These are phyloP conservation scores for Vickermania spadyakhi DNA, from an alignment of 208 protist genomes.

Conservation along the genomic window DNA sequence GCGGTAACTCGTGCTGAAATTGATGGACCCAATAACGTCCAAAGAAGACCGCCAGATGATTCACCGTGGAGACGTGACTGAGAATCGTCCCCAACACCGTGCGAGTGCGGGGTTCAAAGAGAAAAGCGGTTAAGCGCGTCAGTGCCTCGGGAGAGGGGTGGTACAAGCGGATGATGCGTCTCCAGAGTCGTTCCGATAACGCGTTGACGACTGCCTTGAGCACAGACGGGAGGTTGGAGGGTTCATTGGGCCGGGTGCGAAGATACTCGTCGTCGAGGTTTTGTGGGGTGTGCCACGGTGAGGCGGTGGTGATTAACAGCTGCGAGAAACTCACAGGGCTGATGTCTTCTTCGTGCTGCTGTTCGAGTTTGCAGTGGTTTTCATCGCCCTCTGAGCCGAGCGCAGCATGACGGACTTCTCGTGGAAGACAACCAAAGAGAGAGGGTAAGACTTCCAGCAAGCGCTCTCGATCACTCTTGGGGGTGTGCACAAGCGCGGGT, in stretches of 20 bases:
- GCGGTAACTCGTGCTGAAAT: background rate
- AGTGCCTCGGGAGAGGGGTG: too few species aligned
- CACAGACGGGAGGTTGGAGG: constrained; percentile 57
- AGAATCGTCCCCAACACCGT: too few species aligned
- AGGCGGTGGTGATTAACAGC: constrained; percentile 49
- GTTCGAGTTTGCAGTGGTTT: too few species aligned
- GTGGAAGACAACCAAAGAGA: background rate
- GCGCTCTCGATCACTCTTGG: background rate
- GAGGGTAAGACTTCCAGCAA: background rate
- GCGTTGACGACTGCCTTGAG: constrained; percentile 28
- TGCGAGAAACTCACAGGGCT: constrained; percentile 23
- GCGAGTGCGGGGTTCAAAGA: too few species aligned
- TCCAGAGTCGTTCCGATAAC: constrained; percentile 8
- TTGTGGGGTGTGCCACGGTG: constrained; percentile 67
- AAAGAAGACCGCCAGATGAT: background rate
- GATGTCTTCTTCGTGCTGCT: background rate
- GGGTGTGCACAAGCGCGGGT: background rate
- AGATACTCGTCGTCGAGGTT: constrained; percentile 60
- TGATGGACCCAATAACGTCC: background rate
- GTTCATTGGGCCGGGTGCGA: constrained; percentile 65
- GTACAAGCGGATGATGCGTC: too few species aligned
- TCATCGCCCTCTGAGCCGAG: background rate
- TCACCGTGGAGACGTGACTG: background rate
- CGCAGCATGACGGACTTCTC: background rate
- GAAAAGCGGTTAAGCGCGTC: too few species aligned